Conservation (phyloP, 2,329 filamentous ascomycete genomes). For the Diaporthe ilicicola region DNA sequence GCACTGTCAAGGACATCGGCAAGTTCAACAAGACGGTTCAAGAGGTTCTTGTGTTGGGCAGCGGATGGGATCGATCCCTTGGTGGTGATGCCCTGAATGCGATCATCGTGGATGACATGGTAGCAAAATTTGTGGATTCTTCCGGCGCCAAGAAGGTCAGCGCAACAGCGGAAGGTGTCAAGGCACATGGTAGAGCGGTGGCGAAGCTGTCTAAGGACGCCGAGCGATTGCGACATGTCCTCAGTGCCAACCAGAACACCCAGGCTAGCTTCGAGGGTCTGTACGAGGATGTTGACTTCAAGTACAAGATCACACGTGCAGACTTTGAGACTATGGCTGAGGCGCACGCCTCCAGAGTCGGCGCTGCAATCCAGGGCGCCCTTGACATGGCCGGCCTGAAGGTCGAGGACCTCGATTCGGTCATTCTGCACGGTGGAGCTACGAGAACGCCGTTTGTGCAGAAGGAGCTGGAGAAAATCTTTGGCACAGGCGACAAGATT, state of each 20-base stretch:
- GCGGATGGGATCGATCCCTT: conserved; percentile 87
- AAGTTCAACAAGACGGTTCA: conserved; percentile 97
- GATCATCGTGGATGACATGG: conserved; percentile 88
- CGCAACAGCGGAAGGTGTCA: conserved; percentile 70
- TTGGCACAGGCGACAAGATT: conserved; percentile 79
- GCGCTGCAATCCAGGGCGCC: conserved; percentile 75
- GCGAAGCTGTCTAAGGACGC: conserved; percentile 94
- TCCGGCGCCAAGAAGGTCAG: conserved; percentile 71
- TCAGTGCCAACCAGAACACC: conserved; percentile 92
- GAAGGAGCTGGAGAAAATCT: conserved; percentile 80
- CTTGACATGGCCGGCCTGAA: conserved; percentile 77
- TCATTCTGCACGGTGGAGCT: conserved; percentile 92
- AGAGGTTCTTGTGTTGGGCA: conserved; percentile 88
- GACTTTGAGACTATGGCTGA: conserved; percentile 84
- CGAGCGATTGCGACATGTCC: conserved; percentile 83
- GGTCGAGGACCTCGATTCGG: conserved; percentile 80
- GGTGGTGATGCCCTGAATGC: conserved; percentile 91
- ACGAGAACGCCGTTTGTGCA: conserved; percentile 95
- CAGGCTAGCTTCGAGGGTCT: conserved; percentile 85
- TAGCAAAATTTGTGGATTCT: conserved; percentile 78
- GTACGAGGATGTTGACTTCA: conserved; percentile 92
- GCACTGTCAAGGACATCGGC: conserved; percentile 87
- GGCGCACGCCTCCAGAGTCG: conserved; percentile 73
- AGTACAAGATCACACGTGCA: conserved; percentile 83
- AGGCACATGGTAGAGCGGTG: conserved; percentile 81